Conservation (phyloP, 257 asterid genomes). For the Haberlea rhodopensis region DNA sequence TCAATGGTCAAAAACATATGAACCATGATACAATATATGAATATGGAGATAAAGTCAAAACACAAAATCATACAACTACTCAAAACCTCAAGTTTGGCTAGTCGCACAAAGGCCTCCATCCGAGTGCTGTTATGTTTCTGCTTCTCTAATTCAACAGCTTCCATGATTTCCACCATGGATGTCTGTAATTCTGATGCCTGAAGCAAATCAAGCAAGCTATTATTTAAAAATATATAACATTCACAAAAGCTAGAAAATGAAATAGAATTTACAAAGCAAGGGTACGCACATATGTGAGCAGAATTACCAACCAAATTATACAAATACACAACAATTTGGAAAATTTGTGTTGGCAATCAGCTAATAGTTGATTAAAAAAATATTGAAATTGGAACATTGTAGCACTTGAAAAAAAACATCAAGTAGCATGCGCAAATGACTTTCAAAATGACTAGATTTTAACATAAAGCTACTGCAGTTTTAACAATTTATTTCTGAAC, state of each 20-base stretch:
- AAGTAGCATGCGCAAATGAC: neutral
- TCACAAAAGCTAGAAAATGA: constrained; percentile 13
- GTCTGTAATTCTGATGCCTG: constrained; percentile 92
- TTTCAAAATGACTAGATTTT: neutral
- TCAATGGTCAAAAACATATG: constrained; percentile 23
- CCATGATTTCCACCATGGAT: constrained; percentile 92
- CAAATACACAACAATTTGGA: constrained; percentile 4
- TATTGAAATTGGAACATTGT: constrained; percentile 15
- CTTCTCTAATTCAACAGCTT: constrained; percentile 93
- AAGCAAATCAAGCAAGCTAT: constrained; percentile 21
- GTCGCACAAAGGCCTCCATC: constrained; percentile 76
- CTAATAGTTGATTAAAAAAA: neutral
- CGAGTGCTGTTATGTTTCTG: constrained; percentile 91
- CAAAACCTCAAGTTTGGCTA: constrained; percentile 79
- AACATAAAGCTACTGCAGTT: neutral
- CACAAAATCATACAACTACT: constrained; percentile 16
- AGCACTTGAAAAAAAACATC: constrained; percentile 3
- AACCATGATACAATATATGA: constrained; percentile 14
- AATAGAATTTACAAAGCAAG: constrained; percentile 2
- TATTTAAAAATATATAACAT: constrained; percentile 12
- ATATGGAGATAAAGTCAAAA: constrained; percentile 17
- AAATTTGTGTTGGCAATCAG: constrained; percentile 5
- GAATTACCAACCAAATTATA: constrained; percentile 13
- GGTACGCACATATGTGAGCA: constrained; percentile 17
- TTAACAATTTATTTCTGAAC: neutral